phyloP scores from a whole-genome alignment of 495 filamentous ascomycete species.

The Hyaloscypha bicolor region DNA sequence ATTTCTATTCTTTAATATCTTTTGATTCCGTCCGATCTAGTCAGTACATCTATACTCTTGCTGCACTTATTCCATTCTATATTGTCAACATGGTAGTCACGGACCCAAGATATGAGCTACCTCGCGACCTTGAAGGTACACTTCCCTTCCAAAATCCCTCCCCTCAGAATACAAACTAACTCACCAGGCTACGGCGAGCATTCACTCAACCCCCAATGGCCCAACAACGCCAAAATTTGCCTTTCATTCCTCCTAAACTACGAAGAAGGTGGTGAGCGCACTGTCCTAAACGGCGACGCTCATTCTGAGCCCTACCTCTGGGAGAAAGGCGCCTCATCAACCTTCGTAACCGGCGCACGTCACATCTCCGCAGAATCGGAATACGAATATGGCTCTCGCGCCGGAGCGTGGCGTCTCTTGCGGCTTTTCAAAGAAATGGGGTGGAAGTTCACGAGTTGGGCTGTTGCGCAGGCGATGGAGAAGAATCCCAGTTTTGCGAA shows the following conservation, averaged over 20 bases:
- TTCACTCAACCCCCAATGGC: slow-evolving; percentile 41
- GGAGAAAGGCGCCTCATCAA: slow-evolving; percentile 17
- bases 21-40: not conserved
- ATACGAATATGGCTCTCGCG: slow-evolving; percentile 41
- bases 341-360: slow-evolving; percentile 11
- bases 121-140: slow-evolving; percentile 23
- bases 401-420: slow-evolving; percentile 41
- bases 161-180: not conserved
- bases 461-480: slow-evolving; percentile 39
- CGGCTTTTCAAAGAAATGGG: slow-evolving; percentile 39
- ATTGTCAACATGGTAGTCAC: slow-evolving; percentile 19
- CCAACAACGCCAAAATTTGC: slow-evolving; percentile 41
- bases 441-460: slow-evolving; percentile 40
- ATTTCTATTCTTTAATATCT: not conserved
- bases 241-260: slow-evolving; percentile 45
- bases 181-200: slow-evolving; percentile 37
- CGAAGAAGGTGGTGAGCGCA: slow-evolving; percentile 35
- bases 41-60: too few relatives aligned
- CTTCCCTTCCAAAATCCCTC: not conserved
- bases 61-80: not conserved
- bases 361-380: slow-evolving; percentile 19
- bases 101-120: slow-evolving; percentile 23
- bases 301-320: slow-evolving; percentile 25
- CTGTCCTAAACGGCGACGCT: slow-evolving; percentile 16
- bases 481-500: slow-evolving; percentile 37